Percentiles rank a stretch among this genome's conserved stretches.
phyloP scores from a whole-genome alignment of 305 asterid species.

The Lippia alba region DNA sequence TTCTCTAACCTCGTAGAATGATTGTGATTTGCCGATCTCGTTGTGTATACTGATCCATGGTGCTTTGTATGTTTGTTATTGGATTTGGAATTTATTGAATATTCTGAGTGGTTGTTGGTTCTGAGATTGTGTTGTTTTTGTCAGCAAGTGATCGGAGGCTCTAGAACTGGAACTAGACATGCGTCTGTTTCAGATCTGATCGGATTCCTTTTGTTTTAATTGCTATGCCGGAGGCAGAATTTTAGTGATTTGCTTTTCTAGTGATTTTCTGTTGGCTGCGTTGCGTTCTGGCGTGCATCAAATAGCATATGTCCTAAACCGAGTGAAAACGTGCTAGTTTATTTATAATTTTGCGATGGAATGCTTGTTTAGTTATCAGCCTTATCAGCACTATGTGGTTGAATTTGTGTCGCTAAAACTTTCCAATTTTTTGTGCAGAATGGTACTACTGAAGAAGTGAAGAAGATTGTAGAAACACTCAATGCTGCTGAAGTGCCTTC shows the following conservation, averaged over 20 bases:
- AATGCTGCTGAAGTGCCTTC: conserved; percentile 91
- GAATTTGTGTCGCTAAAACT: neutral
- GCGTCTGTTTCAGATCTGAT: conserved; percentile 33
- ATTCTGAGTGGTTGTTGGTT: too few relatives aligned
- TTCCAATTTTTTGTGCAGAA: conserved; percentile 54
- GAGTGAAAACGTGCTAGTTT: too few relatives aligned
- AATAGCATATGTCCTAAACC: too few relatives aligned
- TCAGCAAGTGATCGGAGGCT: neutral
- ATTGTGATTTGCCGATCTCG: conserved; percentile 17
- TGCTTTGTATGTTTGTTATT: neutral
- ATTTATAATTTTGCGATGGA: too few relatives aligned
- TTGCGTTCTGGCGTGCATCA: too few relatives aligned
- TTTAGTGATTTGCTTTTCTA: too few relatives aligned
- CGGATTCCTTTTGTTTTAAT: neutral
- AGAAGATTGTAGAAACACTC: conserved; percentile 79
- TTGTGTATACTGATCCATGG: conserved; percentile 32
- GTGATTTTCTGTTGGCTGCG: too few relatives aligned
- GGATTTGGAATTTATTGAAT: conserved; percentile 10
- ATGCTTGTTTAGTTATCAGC: too few relatives aligned
- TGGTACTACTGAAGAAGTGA: conserved; percentile 89
- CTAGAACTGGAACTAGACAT: neutral
- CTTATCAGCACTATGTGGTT: too few relatives aligned
- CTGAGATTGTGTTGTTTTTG: too few relatives aligned
- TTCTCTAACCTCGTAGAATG: conserved; percentile 16
- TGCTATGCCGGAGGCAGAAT: neutral